phyloP scores from a whole-genome alignment of 768 basidiomycete genomes.

The Phylloporus sp. region DNA sequence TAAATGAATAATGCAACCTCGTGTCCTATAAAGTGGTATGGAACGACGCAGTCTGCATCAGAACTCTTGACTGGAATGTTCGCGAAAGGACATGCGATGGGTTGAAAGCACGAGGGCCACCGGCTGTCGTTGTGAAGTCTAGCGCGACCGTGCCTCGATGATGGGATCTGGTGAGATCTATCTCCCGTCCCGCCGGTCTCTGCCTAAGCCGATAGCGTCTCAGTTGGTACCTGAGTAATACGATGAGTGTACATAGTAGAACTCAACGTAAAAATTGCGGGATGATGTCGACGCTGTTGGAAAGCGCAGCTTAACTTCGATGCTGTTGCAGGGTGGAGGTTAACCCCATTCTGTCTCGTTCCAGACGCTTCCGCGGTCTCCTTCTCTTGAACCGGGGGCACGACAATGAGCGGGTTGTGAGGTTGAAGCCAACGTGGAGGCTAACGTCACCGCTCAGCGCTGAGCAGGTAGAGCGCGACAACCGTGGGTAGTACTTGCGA shows the following conservation, averaged over 20 bases:
- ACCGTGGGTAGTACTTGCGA: neutral
- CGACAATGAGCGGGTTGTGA: neutral
- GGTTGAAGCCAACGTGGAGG: neutral
- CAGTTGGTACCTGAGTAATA: conserved; percentile 1
- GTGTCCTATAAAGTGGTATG: neutral
- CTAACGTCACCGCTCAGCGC: neutral
- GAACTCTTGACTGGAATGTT: too few species aligned
- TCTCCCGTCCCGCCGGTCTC: neutral
- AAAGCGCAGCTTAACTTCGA: neutral
- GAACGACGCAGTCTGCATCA: neutral
- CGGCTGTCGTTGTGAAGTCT: neutral
- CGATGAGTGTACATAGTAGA: too few species aligned
- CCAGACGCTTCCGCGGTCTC: neutral
- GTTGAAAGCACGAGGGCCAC: neutral
- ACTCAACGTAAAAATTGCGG: neutral
- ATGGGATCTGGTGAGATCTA: conserved; percentile 2
- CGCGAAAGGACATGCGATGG: too few species aligned
- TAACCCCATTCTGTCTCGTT: neutral
- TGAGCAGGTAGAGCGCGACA: neutral
- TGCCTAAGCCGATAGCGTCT: neutral
- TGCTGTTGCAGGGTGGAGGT: too few species aligned
- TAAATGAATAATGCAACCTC: neutral
- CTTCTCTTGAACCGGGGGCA: neutral
- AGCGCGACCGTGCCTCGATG: neutral
- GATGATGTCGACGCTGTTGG: neutral